phyloP scores from a whole-genome alignment of 169 alveolate species.

The Cryptosporidium sp. region DNA sequence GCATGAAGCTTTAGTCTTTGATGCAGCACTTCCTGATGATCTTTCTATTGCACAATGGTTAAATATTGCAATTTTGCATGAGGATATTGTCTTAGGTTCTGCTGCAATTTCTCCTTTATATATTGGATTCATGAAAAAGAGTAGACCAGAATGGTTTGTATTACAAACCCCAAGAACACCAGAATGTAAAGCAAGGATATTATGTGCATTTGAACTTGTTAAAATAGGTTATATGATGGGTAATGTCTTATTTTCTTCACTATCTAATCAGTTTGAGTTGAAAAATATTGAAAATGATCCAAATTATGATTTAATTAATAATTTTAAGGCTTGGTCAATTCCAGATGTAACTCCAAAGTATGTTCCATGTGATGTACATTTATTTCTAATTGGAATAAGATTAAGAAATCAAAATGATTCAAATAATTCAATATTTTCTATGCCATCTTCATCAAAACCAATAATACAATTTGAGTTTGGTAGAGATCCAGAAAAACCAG shows the following conservation, averaged over 20 bases:
- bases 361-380: slow-evolving; percentile 73
- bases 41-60: slow-evolving; percentile 75
- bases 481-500: slow-evolving; percentile 75
- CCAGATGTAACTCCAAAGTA: slow-evolving; percentile 74
- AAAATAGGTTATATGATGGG: slow-evolving; percentile 56
- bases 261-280: slow-evolving; percentile 4
- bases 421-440: slow-evolving; percentile 36
- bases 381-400: slow-evolving; percentile 65
- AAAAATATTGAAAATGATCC: neutral
- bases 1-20: slow-evolving; percentile 75
- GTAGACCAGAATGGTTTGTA: slow-evolving; percentile 73
- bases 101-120: slow-evolving; percentile 72
- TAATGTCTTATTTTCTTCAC: slow-evolving; percentile 19
- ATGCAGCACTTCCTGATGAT: slow-evolving; percentile 76
- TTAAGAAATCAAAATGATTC: slow-evolving; percentile 50
- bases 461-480: slow-evolving; percentile 72
- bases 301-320: neutral
- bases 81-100: slow-evolving; percentile 67
- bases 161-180: slow-evolving; percentile 70
- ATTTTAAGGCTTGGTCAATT: slow-evolving; percentile 33
- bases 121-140: slow-evolving; percentile 75
- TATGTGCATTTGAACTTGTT: slow-evolving; percentile 70
- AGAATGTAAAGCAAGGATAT: slow-evolving; percentile 68
- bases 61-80: slow-evolving; percentile 71
- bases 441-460: slow-evolving; percentile 50